Conservation (phyloP, 306 rosid species). For the Rosa persica region DNA sequence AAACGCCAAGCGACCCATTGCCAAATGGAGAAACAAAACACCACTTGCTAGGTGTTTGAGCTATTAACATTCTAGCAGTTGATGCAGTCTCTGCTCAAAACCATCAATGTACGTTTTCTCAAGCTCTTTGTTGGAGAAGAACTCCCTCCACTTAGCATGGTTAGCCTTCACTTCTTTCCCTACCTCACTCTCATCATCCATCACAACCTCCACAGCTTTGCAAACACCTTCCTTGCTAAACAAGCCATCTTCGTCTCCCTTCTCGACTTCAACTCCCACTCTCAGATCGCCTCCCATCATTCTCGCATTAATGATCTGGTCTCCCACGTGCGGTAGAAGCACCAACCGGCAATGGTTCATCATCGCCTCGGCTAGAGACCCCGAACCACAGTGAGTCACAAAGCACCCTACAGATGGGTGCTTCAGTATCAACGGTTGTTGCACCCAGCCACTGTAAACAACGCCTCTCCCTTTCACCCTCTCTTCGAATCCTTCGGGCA, state of each 20-base stretch:
- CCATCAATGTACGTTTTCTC: slow-evolving; percentile 45
- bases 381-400: slow-evolving; percentile 76
- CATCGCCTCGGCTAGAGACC: slow-evolving; percentile 68
- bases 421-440: slow-evolving; percentile 53
- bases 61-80: background rate
- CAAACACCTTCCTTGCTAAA: slow-evolving; percentile 51
- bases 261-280: slow-evolving; percentile 63
- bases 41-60: background rate
- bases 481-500: slow-evolving; percentile 54
- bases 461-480: slow-evolving; percentile 56
- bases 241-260: slow-evolving; percentile 52
- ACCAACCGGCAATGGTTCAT: slow-evolving; percentile 52
- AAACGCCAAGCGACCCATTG: no score
- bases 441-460: slow-evolving; percentile 66
- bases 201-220: slow-evolving; percentile 37
- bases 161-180: slow-evolving; percentile 43
- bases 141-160: slow-evolving; percentile 48
- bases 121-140: slow-evolving; percentile 39
- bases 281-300: slow-evolving; percentile 47
- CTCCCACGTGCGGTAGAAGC: slow-evolving; percentile 52
- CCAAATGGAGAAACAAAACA: no score
- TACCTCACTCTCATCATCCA: slow-evolving; percentile 42
- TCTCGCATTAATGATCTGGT: slow-evolving; percentile 60
- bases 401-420: slow-evolving; percentile 75
- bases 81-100: slow-evolving; percentile 41